Evolutionary conservation across 352 stramenopile species (phyloP).

Genomic region (Globisporangium recalcitrans): DNA sequence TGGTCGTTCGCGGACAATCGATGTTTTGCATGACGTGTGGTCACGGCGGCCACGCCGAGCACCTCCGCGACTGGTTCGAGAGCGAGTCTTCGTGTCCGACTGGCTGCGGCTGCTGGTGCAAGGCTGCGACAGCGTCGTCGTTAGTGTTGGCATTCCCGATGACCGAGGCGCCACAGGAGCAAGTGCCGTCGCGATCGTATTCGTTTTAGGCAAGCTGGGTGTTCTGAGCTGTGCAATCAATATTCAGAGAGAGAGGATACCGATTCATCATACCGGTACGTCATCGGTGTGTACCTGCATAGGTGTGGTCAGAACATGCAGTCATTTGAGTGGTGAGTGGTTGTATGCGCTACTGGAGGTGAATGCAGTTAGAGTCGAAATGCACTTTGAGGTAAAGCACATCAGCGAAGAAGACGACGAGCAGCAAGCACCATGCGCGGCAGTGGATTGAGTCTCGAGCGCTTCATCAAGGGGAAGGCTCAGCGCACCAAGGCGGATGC

Average conservation of each 20-base stretch:
- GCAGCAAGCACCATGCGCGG: conserved; percentile 39
- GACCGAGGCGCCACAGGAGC: conserved; percentile 25
- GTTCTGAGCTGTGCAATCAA: too few relatives aligned
- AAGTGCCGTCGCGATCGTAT: conserved; percentile 47
- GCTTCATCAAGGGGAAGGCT: conserved; percentile 83
- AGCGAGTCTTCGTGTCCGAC: conserved; percentile 69
- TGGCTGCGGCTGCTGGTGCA: conserved; percentile 84
- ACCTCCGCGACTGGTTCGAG: conserved; percentile 78
- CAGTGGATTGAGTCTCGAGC: conserved; percentile 80
- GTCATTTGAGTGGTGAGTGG: conserved; percentile 4
- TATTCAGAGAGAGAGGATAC: too few relatives aligned
- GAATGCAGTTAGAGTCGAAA: neutral
- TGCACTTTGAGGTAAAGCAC: too few relatives aligned
- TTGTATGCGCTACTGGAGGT: neutral
- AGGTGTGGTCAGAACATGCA: neutral
- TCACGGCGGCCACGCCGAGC: conserved; percentile 67
- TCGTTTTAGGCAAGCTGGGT: conserved; percentile 39
- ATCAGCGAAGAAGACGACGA: neutral
- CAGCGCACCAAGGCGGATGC: conserved; percentile 72
- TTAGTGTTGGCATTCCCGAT: conserved; percentile 27
- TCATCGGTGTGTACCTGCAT: neutral
- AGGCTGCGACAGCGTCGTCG: conserved; percentile 51
- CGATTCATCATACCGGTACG: neutral
- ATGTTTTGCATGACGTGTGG: conserved; percentile 87
- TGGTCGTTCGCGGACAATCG: conserved; percentile 77